These are phyloP conservation scores for Eucalyptus erythrocorys DNA, from an alignment of 345 rosid genomes.

Conservation along the genomic window DNA sequence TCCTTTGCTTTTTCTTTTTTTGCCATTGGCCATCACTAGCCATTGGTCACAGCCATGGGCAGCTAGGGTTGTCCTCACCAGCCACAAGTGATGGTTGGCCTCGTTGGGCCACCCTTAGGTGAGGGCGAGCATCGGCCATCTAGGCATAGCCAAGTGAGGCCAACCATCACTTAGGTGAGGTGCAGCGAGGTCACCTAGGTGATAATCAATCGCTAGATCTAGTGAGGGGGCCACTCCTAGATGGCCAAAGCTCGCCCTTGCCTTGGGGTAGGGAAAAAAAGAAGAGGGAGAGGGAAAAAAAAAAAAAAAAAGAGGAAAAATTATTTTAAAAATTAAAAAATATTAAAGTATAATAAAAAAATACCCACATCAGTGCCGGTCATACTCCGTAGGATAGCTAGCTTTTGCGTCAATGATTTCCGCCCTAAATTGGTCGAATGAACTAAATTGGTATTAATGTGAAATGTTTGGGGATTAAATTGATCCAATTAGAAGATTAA, in stretches of 20 bases:
- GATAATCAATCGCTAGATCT: no score
- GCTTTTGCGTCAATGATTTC: fast-evolving
- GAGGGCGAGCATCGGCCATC: no score
- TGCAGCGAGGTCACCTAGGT: fast-evolving
- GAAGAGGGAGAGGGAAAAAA: no score
- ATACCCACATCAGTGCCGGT: fast-evolving
- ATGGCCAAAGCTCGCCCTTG: fast-evolving
- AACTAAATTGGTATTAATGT: no score
- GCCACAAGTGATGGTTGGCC: no score
- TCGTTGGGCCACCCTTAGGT: fast-evolving
- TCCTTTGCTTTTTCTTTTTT: no score
- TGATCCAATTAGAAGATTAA: fast-evolving
- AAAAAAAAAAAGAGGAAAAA: fast-evolving
- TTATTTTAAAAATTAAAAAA: no score
- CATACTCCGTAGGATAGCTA: no score
- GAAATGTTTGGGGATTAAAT: fast-evolving
- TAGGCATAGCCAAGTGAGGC: fast-evolving
- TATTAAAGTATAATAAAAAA: no score
- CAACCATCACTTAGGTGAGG: no score
- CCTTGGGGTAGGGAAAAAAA: no score
- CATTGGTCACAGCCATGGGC: fast-evolving
- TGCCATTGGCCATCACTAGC: fast-evolving
- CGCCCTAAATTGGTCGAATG: fast-evolving
- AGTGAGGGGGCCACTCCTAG: no score
- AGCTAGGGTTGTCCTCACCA: fast-evolving